Evolutionary conservation across 805 yeast species (phyloP).

Genomic region (Saturnispora gosingensis): DNA sequence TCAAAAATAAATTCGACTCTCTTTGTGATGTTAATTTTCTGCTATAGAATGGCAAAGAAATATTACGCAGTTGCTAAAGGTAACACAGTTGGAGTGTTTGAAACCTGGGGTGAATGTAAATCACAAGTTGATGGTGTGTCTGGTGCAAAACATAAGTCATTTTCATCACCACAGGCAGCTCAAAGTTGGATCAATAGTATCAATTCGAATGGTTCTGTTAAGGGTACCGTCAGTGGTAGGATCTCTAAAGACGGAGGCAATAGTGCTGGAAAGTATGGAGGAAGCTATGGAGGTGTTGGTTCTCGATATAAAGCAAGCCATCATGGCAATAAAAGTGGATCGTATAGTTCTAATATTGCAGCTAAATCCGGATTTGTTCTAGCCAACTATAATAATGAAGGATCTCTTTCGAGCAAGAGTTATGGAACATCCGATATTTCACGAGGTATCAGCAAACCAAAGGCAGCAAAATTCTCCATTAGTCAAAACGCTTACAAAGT

Average conservation of each 20-base stretch:
- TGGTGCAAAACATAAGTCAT: slow-evolving; percentile 51
- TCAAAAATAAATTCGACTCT: too few species aligned
- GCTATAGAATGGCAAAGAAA: slow-evolving; percentile 10
- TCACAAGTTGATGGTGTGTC: slow-evolving; percentile 44
- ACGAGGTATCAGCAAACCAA: background rate
- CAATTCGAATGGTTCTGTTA: background rate
- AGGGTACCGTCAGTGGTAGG: background rate
- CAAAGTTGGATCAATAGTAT: slow-evolving; percentile 27
- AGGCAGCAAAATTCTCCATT: background rate
- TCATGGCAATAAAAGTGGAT: background rate
- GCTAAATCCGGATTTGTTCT: background rate
- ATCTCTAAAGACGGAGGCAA: too few species aligned
- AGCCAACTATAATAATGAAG: background rate
- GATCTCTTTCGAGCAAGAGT: background rate
- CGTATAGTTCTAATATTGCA: background rate
- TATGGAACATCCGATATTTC: background rate
- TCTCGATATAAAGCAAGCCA: background rate
- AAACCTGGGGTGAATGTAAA: slow-evolving; percentile 49
- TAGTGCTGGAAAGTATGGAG: background rate
- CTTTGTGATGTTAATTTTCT: background rate
- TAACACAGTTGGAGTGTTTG: slow-evolving; percentile 45
- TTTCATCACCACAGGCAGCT: slow-evolving; percentile 42
- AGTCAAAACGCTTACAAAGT: slow-evolving; percentile 21
- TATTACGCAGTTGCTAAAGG: slow-evolving; percentile 51
- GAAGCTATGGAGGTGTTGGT: background rate